Evolutionary conservation across 176 grass and related monocot genomes (phyloP), one percentile per base, ranked within the genome.

Genomic region (Ananas comosus): DNA sequence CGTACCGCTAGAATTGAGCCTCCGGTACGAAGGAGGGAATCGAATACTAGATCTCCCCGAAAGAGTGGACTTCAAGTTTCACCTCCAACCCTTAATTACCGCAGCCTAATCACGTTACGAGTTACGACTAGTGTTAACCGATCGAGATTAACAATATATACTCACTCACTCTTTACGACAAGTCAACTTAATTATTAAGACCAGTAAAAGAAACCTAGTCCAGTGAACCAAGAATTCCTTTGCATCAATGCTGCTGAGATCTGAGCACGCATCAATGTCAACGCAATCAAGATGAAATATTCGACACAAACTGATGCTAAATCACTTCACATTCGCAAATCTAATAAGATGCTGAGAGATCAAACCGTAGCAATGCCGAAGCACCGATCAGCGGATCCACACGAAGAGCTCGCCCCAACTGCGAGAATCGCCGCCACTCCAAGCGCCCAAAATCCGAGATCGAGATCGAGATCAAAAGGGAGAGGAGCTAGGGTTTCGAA

Each of bases 1-100:
- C 48, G 76, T 75, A 11, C 5, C 50, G 72, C 10, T 51, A 42
- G 72, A 51, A 72, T 59, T 72, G 18, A 74, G 51, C 52, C 56
- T 74, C 52, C 54, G 58, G 48, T n/a, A 56, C 7, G 47, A 67
- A 69, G 65, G 49, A 10, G 72, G 69, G 48, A 65, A 78, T 53
- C 78, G 81, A 28, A 74, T 33, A 50, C 49, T 68, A 65, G 11
- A 77, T 76, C 74, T 76, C 19, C 83, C 83, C 5, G 79, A 74
- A 51, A 81, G 21, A 74, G 23, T 61, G 53, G 10, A 64, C n/a
- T n/a, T n/a, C n/a, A n/a, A n/a, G n/a, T n/a, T 85, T 77, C 82
- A 84, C 79, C 17, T 80, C 11, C 27, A 53, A 49, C 70, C 5
- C 51, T n/a, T n/a, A n/a, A n/a, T 68, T 74, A 23, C n/a, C 48